Base-by-base conservation (phyloP, 75 land plant species). In the Chamaecyparis obtusa region DNA sequence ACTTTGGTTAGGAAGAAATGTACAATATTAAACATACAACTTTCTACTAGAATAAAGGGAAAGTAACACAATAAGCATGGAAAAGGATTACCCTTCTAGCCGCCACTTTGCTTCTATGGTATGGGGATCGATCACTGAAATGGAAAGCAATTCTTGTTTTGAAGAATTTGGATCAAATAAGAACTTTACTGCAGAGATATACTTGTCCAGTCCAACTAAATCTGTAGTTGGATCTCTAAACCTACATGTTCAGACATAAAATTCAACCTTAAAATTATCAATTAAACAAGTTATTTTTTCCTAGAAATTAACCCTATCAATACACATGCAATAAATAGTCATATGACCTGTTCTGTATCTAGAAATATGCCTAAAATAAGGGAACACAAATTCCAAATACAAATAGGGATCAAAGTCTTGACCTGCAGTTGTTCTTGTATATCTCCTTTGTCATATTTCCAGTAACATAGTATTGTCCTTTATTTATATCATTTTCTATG, bases 181-280 rank as follows among this genome's bases (percentile, higher is more conserved):
- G 30, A 87, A 72, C 75, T 87, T 91, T 15, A 91, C 76, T 57
- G 92, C 92, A 78, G 90, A 91, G 27, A 89, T 86, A 67, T 91
- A 91, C 64, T 89, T 89, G 35, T 83, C 84, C 77, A 91, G 85
- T 76, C 92, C 92, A 21, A 81, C 84, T 41, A 91, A 86, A 69
- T 90, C 90, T 57, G 91, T 87, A 21, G 92, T 91, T 39, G 92
- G 92, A 87, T 91, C 92, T 33, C 57, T 85, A 72, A 91, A 91
- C 69, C 92, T 91, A 64, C 49, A 80, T 43, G 7, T 80, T 21
- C 19, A 24, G 83, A 80, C 44, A 80, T 80, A 11, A 80, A 41
- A 80, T 8, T 43, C 49, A 80, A 80, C 39, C 10, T 41, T 9
- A 80, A 24, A 80, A 27, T 27, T 9, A 80, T 44, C 11, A 24